phyloP scores from a whole-genome alignment of 306 rosid genomes.

The Cicer pinnatifidum region DNA sequence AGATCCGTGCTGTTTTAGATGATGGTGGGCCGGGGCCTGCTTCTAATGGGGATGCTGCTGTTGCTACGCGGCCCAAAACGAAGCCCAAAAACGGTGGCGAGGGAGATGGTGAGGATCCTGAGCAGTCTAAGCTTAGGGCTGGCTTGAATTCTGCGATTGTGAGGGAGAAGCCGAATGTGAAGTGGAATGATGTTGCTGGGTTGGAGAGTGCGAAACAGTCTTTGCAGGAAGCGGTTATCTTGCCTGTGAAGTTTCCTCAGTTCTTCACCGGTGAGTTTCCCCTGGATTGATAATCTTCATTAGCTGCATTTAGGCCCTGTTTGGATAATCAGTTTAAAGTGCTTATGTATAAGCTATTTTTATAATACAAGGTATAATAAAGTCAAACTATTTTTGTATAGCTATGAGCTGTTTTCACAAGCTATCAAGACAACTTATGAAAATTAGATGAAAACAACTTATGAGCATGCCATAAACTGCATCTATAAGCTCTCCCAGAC shows the following conservation, averaged over 20 bases:
- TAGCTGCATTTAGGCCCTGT: not conserved
- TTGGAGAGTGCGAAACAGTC: constrained; percentile 96
- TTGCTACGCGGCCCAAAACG: constrained; percentile 82
- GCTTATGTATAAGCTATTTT: too few relatives aligned
- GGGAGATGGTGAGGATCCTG: constrained; percentile 90
- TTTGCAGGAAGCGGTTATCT: constrained; percentile 91
- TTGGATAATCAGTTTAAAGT: not conserved
- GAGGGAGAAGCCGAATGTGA: constrained; percentile 90
- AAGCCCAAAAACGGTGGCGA: constrained; percentile 81
- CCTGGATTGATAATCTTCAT: not conserved
- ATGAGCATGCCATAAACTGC: too few relatives aligned
- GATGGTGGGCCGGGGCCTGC: constrained; percentile 87
- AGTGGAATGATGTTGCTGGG: constrained; percentile 98
- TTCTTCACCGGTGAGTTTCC: constrained; percentile 80
- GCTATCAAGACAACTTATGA: too few relatives aligned
- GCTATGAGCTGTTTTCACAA: too few relatives aligned
- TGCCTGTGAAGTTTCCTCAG: constrained; percentile 95
- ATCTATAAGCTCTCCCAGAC: too few relatives aligned
- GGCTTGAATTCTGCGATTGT: constrained; percentile 91
- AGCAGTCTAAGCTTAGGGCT: constrained; percentile 83
- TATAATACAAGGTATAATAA: too few relatives aligned
- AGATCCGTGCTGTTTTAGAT: constrained; percentile 91
- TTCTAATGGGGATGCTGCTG: constrained; percentile 87
- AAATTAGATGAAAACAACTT: too few relatives aligned
- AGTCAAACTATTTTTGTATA: too few relatives aligned